Evolutionary conservation across 2,329 filamentous ascomycete genomes (phyloP).

Genomic region (Alternaria sp.): DNA sequence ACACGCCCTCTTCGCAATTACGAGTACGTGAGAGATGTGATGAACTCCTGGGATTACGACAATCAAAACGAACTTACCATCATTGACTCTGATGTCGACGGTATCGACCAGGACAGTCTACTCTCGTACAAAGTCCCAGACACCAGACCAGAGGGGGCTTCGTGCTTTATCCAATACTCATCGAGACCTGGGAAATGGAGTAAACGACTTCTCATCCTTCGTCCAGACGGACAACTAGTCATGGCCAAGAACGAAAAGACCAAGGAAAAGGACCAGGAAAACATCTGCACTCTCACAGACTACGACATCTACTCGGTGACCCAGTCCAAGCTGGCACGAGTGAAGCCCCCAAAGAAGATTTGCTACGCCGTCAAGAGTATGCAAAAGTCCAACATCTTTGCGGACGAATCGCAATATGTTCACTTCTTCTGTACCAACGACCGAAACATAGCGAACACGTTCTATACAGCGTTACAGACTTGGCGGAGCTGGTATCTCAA

Average conservation of each 20-base stretch:
- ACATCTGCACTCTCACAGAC: slow-evolving; percentile 85
- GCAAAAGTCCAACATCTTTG: slow-evolving; percentile 83
- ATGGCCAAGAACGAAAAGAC: slow-evolving; percentile 73
- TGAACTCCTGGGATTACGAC: slow-evolving; percentile 93
- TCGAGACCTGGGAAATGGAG: slow-evolving; percentile 85
- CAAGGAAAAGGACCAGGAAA: slow-evolving; percentile 66
- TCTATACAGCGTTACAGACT: slow-evolving; percentile 73
- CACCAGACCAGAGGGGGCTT: slow-evolving; percentile 69
- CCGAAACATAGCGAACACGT: slow-evolving; percentile 67
- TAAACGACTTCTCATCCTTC: slow-evolving; percentile 79
- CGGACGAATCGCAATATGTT: slow-evolving; percentile 83
- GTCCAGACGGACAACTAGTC: slow-evolving; percentile 72
- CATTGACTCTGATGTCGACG: slow-evolving; percentile 62
- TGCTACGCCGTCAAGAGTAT: slow-evolving; percentile 93
- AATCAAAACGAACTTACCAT: slow-evolving; percentile 77
- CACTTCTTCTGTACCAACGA: slow-evolving; percentile 92
- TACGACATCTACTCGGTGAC: slow-evolving; percentile 89
- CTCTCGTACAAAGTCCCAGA: slow-evolving; percentile 69
- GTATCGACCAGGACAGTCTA: slow-evolving; percentile 65
- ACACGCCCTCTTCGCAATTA: slow-evolving; percentile 85
- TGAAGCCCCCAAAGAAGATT: slow-evolving; percentile 83
- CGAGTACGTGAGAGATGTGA: slow-evolving; percentile 82
- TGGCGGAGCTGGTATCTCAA: slow-evolving; percentile 95
- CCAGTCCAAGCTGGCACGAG: slow-evolving; percentile 68
- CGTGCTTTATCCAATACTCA: slow-evolving; percentile 79